Evolutionary conservation across 140 eudicot species (phyloP).

Genomic region (Anethum foeniculum): DNA sequence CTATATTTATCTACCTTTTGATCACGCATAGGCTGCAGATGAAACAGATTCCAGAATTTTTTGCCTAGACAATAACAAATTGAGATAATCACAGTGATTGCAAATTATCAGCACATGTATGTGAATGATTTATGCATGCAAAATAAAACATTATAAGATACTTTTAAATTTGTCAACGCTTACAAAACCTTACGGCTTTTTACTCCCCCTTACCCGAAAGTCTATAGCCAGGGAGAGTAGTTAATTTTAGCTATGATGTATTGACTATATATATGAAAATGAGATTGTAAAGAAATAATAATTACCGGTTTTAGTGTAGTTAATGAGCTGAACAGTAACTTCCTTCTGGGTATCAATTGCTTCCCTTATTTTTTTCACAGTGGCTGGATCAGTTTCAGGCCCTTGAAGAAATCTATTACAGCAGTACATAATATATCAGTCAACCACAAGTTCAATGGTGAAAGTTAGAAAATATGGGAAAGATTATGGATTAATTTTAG

Average conservation of each 20-base stretch:
- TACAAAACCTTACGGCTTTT: not conserved
- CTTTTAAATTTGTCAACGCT: not conserved
- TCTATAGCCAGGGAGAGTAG: not conserved
- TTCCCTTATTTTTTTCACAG: constrained; percentile 76
- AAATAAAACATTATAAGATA: not conserved
- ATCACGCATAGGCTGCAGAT: constrained; percentile 99
- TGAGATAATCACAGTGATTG: not conserved
- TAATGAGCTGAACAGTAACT: constrained; percentile 92
- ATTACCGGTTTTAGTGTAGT: constrained; percentile 88
- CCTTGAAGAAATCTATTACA: constrained; percentile 83
- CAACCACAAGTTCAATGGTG: not conserved
- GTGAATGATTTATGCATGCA: not conserved
- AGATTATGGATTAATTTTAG: not conserved
- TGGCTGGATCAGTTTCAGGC: constrained; percentile 91
- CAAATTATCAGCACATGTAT: not conserved
- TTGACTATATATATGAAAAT: not conserved
- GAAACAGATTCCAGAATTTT: constrained; percentile 96
- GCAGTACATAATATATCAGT: not conserved
- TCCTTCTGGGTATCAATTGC: constrained; percentile 92
- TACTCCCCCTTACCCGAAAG: not conserved
- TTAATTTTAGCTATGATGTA: not conserved
- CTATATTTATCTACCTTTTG: constrained; percentile 53
- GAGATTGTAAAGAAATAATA: not conserved
- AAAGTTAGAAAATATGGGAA: not conserved
- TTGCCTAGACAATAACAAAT: constrained; percentile 49